Percentiles rank a stretch among this genome's conserved stretches.
These are phyloP conservation scores for Aurinia saxatilis DNA, from an alignment of 345 rosid genomes.

Conservation along the genomic window DNA sequence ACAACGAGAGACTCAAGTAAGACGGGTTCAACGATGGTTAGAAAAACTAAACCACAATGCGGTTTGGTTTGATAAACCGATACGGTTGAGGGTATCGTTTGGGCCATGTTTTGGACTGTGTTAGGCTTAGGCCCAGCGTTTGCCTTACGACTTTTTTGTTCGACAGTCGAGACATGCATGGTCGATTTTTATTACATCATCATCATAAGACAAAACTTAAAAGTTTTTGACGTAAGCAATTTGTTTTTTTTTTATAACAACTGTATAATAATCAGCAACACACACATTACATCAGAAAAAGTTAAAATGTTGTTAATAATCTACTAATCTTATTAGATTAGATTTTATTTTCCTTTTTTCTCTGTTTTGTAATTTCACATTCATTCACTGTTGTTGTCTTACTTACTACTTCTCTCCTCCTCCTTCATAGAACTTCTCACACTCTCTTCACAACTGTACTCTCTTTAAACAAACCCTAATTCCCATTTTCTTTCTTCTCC, in stretches of 20 bases:
- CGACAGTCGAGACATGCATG: neutral
- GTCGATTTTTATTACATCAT: too few species aligned
- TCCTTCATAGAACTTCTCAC: slow-evolving; percentile 15
- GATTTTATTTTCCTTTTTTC: neutral
- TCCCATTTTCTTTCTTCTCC: slow-evolving; percentile 14
- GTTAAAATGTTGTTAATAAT: slow-evolving; percentile 5
- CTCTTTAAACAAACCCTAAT: slow-evolving; percentile 26
- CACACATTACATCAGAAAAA: slow-evolving; percentile 12
- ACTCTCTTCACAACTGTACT: slow-evolving; percentile 18
- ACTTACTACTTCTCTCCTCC: neutral
- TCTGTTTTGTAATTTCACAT: neutral
- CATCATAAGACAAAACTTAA: neutral
- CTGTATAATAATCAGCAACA: neutral
- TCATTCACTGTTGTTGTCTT: slow-evolving; percentile 26
- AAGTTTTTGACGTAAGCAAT: neutral
- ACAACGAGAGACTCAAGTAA: neutral
- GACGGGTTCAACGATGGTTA: neutral
- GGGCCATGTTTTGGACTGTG: too few species aligned
- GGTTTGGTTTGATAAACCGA: neutral
- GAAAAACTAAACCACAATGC: neutral
- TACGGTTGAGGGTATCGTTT: neutral
- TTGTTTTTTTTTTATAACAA: too few species aligned
- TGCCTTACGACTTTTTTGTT: too few species aligned
- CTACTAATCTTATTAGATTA: neutral
- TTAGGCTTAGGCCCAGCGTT: too few species aligned